A percentile compares a stretch with the other conserved stretches of the same genome.
phyloP scores from a whole-genome alignment of 2,329 filamentous ascomycete genomes.

The Didymella exigua region DNA sequence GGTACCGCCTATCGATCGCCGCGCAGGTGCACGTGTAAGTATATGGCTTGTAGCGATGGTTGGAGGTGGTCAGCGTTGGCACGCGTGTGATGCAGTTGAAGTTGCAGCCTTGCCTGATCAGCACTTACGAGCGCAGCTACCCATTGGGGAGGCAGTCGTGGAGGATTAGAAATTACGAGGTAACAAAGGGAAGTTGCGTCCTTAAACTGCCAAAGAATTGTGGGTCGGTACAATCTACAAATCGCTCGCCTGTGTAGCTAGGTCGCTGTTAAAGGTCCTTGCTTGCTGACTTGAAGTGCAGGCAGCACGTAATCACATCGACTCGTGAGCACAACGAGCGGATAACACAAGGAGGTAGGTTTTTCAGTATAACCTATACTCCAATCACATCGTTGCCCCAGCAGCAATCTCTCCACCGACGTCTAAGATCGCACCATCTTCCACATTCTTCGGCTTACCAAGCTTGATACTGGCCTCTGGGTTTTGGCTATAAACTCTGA shows the following conservation, averaged over 20 bases:
- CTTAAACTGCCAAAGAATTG: too few species aligned
- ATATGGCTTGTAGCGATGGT: not conserved
- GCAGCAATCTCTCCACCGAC: conserved; percentile 39
- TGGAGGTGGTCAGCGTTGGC: not conserved
- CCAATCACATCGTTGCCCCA: conserved; percentile 42
- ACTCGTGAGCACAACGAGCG: not conserved
- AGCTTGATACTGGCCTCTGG: conserved; percentile 40
- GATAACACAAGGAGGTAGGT: not conserved
- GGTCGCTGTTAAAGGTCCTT: too few species aligned
- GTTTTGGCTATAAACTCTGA: conserved; percentile 56
- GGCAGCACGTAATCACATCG: not conserved
- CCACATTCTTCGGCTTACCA: conserved; percentile 36
- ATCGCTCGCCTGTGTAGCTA: too few species aligned
- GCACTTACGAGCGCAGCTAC: not conserved
- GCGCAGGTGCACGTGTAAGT: not conserved
- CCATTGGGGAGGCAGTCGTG: not conserved
- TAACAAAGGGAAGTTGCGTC: not conserved
- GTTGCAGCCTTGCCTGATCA: not conserved
- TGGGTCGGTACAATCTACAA: not conserved
- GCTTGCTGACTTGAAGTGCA: not conserved
- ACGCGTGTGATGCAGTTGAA: not conserved
- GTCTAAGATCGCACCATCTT: conserved; percentile 41
- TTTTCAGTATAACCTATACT: not conserved
- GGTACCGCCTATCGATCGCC: not conserved
- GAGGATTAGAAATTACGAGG: not conserved